Base-by-base conservation (phyloP, 1,284 basidiomycete species). In the Pisolithus thermaeus region DNA sequence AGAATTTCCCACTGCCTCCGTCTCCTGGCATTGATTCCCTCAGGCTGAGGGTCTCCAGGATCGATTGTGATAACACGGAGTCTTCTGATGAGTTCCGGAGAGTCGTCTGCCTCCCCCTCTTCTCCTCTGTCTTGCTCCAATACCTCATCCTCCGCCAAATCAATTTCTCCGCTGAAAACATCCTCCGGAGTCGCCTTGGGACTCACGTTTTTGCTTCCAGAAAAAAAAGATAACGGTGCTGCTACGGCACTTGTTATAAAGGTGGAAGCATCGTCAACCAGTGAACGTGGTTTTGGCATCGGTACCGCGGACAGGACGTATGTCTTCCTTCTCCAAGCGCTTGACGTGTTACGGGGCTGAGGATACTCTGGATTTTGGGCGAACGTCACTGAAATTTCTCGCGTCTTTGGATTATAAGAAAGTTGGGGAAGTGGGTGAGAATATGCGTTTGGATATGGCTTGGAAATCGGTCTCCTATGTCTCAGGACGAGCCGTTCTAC, bases 341-440 rank as follows among this genome's bases (percentile, higher is more conserved):
- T 69, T 20, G 73, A 74, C 46, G 53, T 55, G 32, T 39, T 50
- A 43, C 59, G 71, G 18, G 63, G 65, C 16, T 71, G 65, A 18
- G 81, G 80, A 60, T 81, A 85, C 4, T 77, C 60, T 4, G 87
- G 86, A 63, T 90, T 84, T 44, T 66, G 75, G 8, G 72, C 61
- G 61, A 87, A 90, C 4, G 72, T 69, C 3, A 84, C 75, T 0
- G 72, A 71, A 50, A 91, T 83, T 50, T 84, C 77, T 30, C 76
- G 76, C 1, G 77, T 81, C 44, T 72, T 62, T 20, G 66, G 58
- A 40, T 74, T 70, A 66, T 83, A 88, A 0, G 72, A 75, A 64
- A 90, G 90, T 50, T 72, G 77, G 2, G 88, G 88, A 37, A 87
- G 76, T 2, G 86, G 83, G 59, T 90, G 89, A 8, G 87, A 83